Conservation (phyloP, 108 stramenopile genomes). For the Nitzschia sp. region DNA sequence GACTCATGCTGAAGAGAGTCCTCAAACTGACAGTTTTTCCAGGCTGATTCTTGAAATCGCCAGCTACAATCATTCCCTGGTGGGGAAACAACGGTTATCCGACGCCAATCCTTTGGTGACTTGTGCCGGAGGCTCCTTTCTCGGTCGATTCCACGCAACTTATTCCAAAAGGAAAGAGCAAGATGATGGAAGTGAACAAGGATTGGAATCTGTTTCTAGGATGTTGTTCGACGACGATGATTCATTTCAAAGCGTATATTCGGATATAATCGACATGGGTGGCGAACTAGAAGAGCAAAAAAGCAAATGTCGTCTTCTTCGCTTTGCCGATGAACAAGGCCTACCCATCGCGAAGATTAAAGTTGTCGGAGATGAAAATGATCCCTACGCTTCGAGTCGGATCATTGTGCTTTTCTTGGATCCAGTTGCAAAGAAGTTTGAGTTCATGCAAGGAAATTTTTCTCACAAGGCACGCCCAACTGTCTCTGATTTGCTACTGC, state of each 20-base stretch:
- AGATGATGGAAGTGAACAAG: not conserved
- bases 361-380: not conserved
- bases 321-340: conserved; percentile 35
- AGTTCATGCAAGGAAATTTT: conserved; percentile 22
- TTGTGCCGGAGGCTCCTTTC: not conserved
- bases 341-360: conserved; percentile 12
- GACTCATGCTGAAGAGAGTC: not conserved
- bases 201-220: no score
- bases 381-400: not conserved
- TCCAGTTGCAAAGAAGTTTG: conserved; percentile 25
- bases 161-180: not conserved
- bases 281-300: not conserved
- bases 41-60: not conserved
- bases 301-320: not conserved
- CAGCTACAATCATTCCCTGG: no score
- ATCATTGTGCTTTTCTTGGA: conserved; percentile 22
- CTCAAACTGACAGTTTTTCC: not conserved
- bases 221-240: not conserved
- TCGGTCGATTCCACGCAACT: not conserved
- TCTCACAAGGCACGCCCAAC: not conserved
- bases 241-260: not conserved
- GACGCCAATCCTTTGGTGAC: not conserved
- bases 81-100: no score
- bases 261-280: not conserved
- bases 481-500: not conserved